A percentile compares a stretch with the other conserved stretches of the same genome.
Evolutionary conservation across 164 flowering plant species (phyloP).

Genomic region (Liquidambar formosana): DNA sequence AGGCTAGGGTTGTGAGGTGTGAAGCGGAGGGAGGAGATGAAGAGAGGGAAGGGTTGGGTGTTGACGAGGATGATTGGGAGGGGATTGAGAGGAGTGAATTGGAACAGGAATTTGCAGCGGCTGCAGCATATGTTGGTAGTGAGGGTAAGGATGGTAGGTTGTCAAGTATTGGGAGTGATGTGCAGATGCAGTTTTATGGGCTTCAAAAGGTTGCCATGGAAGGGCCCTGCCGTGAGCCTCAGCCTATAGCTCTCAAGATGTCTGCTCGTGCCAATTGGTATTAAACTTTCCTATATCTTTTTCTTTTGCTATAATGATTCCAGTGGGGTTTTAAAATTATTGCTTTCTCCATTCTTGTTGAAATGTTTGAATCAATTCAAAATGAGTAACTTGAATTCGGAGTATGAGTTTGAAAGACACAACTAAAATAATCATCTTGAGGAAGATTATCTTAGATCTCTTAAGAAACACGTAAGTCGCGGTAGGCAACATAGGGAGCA

Average conservation of each 20-base stretch:
- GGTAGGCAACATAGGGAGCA: too few species aligned
- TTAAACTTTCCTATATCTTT: conserved; percentile 18
- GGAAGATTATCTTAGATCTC: too few species aligned
- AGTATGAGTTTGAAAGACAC: too few species aligned
- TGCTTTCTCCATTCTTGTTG: background rate
- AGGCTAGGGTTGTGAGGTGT: conserved; percentile 3
- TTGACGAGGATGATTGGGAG: conserved; percentile 84
- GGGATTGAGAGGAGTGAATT: conserved; percentile 84
- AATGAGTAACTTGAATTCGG: background rate
- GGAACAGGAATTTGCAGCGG: conserved; percentile 55
- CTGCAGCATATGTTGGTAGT: conserved; percentile 40
- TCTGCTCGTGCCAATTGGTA: conserved; percentile 94
- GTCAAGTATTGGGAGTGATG: conserved; percentile 48
- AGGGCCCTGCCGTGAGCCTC: conserved; percentile 72
- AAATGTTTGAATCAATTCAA: background rate
- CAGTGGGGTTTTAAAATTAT: background rate
- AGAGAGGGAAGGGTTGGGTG: conserved; percentile 17
- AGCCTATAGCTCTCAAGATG: conserved; percentile 67
- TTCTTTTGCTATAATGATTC: background rate
- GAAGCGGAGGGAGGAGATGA: background rate
- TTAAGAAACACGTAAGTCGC: too few species aligned
- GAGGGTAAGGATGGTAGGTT: conserved; percentile 27
- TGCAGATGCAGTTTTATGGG: conserved; percentile 67
- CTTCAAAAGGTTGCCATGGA: conserved; percentile 76
- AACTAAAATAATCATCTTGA: too few species aligned